Conservation (phyloP, 148 eudicot species). For the Beta vulgaris region DNA sequence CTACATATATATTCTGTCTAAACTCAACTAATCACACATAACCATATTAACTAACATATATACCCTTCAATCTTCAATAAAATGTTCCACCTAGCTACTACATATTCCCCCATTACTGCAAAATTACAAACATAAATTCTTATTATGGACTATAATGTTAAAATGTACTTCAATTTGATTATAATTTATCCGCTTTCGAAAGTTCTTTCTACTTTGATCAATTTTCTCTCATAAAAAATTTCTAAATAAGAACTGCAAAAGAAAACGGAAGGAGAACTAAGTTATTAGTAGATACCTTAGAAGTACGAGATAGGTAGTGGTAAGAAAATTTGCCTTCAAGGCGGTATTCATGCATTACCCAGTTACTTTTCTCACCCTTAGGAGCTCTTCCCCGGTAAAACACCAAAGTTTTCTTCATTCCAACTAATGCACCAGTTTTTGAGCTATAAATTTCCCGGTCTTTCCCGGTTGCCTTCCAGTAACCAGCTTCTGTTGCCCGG, state of each 20-base stretch:
- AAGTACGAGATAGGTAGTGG: conserved; percentile 69
- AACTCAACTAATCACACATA: not conserved
- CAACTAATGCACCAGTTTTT: conserved; percentile 65
- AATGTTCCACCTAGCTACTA: too few relatives aligned
- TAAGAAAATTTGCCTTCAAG: conserved; percentile 94
- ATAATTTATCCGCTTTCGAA: too few relatives aligned
- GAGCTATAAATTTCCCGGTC: conserved; percentile 89
- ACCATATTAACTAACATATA: not conserved
- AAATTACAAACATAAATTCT: too few relatives aligned
- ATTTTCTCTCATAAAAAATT: too few relatives aligned
- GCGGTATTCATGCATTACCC: conserved; percentile 98
- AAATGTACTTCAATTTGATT: too few relatives aligned
- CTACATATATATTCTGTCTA: too few relatives aligned
- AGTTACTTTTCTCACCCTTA: conserved; percentile 84
- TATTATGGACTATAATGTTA: too few relatives aligned
- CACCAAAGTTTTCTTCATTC: conserved; percentile 97
- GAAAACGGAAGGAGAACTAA: too few relatives aligned
- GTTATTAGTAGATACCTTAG: conserved; percentile 60
- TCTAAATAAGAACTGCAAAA: too few relatives aligned
- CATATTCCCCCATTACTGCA: too few relatives aligned
- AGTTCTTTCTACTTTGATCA: too few relatives aligned
- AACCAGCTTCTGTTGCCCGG: conserved; percentile 88
- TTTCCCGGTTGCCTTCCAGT: conserved; percentile 99
- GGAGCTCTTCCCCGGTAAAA: conserved; percentile 95
- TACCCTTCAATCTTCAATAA: too few relatives aligned